Base-by-base conservation (phyloP, 2,329 filamentous ascomycete genomes). In the Lecanoromycetidae sp. region DNA sequence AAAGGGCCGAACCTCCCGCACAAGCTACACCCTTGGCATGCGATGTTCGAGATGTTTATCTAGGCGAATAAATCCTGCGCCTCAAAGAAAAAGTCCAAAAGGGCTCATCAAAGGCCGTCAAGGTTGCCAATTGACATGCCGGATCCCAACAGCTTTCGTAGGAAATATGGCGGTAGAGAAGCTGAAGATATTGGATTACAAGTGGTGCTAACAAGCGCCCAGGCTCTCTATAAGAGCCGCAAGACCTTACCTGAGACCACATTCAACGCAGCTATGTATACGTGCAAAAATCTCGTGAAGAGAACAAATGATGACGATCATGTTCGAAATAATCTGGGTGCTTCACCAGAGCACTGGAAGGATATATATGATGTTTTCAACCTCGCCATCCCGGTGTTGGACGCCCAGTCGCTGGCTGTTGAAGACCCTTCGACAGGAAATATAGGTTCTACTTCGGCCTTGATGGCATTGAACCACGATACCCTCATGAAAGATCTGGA, bases 401-500 rank as follows among this genome's bases (percentile, higher is more conserved):
- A 80, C 57, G 68, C 70, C 27, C 74, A 78, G 53, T 79, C 74
- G 26, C 80, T 81, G 56, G 71, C 74, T 5, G 72, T 74, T 59
- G 75, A 76, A 55, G 75, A 76, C 52, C 71, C 75, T 3, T 67
- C 68, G 15, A 63, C 67, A 13, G 71, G 73, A 23, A 72, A 77
- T 50, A 74, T 78, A 52, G 71, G 70, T 29, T 71, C 74, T 1
- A 77, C 71, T 6, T 76, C 76, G 3, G 74, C 77, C 29, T 63
- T 80, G 15, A 80, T 82, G 52, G 76, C 76, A 12, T 69, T 68
- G 49, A 75, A 78, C 56, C 75, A 77, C 51, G 70, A 71, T 41
- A 71, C 66, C 5, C 60, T 81, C 42, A 71, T 78, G 52, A 74
- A 76, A 54, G 78, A 82, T 55, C 70, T 81, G 46, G 76, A 80